Conservation (phyloP, 1,284 basidiomycete species). For the Pterulicium gracile region DNA sequence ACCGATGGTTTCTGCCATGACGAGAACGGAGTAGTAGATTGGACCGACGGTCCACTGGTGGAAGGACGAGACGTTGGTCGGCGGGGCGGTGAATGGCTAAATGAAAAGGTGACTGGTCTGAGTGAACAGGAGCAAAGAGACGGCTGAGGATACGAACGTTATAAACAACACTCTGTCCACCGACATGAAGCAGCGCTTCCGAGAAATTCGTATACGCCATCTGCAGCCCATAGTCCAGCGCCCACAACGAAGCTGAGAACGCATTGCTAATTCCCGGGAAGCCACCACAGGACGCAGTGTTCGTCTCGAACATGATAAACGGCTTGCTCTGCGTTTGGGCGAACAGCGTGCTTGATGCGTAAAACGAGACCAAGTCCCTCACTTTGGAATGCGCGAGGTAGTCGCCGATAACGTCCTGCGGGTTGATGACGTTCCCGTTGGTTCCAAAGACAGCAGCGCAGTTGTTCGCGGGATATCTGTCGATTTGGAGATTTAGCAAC, state of each 20-base stretch:
- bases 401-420: constrained; percentile 41
- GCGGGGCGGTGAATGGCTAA: constrained; percentile 30
- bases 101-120: constrained; percentile 2
- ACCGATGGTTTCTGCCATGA: constrained; percentile 60
- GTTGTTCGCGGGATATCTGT: constrained; percentile 56
- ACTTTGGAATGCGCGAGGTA: constrained; percentile 51
- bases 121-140: constrained; percentile 4
- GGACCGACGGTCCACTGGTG: constrained; percentile 55
- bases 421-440: constrained; percentile 27
- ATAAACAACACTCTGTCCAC: constrained; percentile 58
- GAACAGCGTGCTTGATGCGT: constrained; percentile 34
- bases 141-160: constrained; percentile 32
- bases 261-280: constrained; percentile 66
- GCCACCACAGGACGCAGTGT: constrained; percentile 75
- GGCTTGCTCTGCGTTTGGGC: constrained; percentile 39
- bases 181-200: constrained; percentile 48
- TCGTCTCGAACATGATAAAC: constrained; percentile 71
- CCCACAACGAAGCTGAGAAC: constrained; percentile 69
- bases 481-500: constrained; percentile 4
- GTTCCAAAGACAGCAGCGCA: constrained; percentile 41
- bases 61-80: constrained; percentile 47
- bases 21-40: constrained; percentile 59
- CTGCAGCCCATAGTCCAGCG: constrained; percentile 49
- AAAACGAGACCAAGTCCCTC: constrained; percentile 35
- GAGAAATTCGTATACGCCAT: constrained; percentile 54